These are phyloP conservation scores for Wickerhamiella vanderwaltii DNA, from an alignment of 805 yeast genomes.

Conservation along the genomic window DNA sequence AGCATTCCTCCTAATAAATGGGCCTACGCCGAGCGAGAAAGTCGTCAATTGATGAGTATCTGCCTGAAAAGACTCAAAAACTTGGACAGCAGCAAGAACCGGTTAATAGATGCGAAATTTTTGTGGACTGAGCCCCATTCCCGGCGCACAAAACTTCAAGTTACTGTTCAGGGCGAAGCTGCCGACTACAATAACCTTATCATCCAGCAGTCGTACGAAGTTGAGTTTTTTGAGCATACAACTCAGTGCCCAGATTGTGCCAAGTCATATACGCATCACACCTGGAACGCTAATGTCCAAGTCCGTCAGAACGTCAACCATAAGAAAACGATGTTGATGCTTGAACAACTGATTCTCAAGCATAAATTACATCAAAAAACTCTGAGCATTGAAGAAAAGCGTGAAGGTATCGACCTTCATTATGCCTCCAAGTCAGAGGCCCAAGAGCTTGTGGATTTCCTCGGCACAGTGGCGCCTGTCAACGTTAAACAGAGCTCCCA, in stretches of 20 bases:
- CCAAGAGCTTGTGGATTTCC: slow-evolving; percentile 78
- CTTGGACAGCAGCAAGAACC: slow-evolving; percentile 50
- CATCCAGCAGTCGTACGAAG: slow-evolving; percentile 84
- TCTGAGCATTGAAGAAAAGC: slow-evolving; percentile 74
- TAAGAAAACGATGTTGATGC: slow-evolving; percentile 81
- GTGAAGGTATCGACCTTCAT: slow-evolving; percentile 86
- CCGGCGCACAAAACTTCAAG: slow-evolving; percentile 73
- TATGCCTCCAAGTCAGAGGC: slow-evolving; percentile 85
- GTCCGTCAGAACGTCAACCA: slow-evolving; percentile 92
- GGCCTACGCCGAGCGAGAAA: slow-evolving; percentile 80
- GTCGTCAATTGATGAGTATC: slow-evolving; percentile 74
- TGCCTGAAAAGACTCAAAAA: slow-evolving; percentile 82
- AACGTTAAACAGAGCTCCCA: slow-evolving; percentile 76
- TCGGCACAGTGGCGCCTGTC: slow-evolving; percentile 69
- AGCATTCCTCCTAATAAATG: slow-evolving; percentile 88
- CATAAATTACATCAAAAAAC: slow-evolving; percentile 91
- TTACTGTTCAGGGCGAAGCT: slow-evolving; percentile 93
- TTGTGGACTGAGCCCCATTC: slow-evolving; percentile 99
- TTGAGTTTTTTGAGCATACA: slow-evolving; percentile 84
- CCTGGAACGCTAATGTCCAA: slow-evolving; percentile 96
- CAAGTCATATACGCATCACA: slow-evolving; percentile 79
- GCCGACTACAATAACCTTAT: slow-evolving; percentile 44
- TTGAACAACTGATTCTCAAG: slow-evolving; percentile 82
- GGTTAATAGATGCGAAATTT: slow-evolving; percentile 85
- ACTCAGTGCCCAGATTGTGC: slow-evolving; percentile 98